Conservation (phyloP, 2,329 filamentous ascomycete species). For the Furcasterigmium furcatum region DNA sequence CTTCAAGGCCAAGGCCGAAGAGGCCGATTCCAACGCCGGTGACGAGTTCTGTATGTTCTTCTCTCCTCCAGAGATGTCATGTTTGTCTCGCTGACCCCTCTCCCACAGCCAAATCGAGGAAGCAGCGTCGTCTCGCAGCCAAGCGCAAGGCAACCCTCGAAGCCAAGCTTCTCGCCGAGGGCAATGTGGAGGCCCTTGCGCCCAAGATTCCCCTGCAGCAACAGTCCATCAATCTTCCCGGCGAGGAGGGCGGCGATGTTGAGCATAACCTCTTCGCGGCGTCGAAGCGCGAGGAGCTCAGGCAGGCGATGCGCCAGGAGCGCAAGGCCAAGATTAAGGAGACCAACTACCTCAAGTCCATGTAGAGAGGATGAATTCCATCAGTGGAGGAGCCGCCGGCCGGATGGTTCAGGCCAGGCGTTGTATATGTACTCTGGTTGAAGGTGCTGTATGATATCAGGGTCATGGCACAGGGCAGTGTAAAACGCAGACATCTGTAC, state of each 20-base stretch:
- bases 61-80: background rate
- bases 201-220: slow-evolving; percentile 73
- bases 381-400: too few species aligned
- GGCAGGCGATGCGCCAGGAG: slow-evolving; percentile 70
- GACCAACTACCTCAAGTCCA: slow-evolving; percentile 78
- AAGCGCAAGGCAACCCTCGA: slow-evolving; percentile 58
- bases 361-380: slow-evolving; percentile 42
- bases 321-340: slow-evolving; percentile 78
- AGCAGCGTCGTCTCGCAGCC: slow-evolving; percentile 69
- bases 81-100: background rate
- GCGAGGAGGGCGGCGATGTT: slow-evolving; percentile 35
- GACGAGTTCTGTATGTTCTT: slow-evolving; percentile 73
- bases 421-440: background rate
- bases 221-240: slow-evolving; percentile 73
- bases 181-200: slow-evolving; percentile 62
- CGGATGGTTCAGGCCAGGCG: background rate
- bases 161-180: slow-evolving; percentile 57
- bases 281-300: slow-evolving; percentile 58
- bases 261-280: slow-evolving; percentile 44
- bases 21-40: slow-evolving; percentile 53
- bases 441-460: background rate
- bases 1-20: slow-evolving; percentile 50
- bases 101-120: slow-evolving; percentile 74
- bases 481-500: background rate
- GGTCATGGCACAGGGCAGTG: background rate